These are phyloP conservation scores for Pseudocercospora vitis DNA, from an alignment of 2,329 filamentous ascomycete genomes.

Conservation along the genomic window DNA sequence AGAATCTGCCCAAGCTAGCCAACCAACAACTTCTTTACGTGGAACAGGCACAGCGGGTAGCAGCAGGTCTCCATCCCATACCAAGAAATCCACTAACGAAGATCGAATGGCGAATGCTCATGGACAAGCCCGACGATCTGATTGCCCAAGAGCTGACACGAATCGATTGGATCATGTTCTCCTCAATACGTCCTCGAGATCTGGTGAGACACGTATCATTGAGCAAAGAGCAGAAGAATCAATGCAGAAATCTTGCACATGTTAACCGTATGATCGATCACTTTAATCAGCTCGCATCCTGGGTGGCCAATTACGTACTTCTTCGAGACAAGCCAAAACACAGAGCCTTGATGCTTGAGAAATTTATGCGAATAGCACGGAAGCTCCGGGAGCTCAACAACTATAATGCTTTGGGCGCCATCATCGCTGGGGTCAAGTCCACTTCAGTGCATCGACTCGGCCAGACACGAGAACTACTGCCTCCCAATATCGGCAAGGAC, in stretches of 20 bases:
- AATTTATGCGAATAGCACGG: conserved; percentile 85
- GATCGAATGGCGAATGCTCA: conserved; percentile 83
- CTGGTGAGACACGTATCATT: conserved; percentile 88
- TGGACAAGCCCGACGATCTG: conserved; percentile 80
- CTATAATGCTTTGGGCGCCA: conserved; percentile 92
- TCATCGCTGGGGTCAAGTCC: conserved; percentile 88
- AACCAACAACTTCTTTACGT: conserved; percentile 62
- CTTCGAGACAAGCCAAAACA: conserved; percentile 96
- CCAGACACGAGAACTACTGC: conserved; percentile 75
- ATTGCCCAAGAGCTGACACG: conserved; percentile 89
- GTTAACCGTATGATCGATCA: conserved; percentile 94
- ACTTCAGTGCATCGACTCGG: conserved; percentile 79
- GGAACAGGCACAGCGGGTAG: conserved; percentile 79
- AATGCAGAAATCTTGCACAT: conserved; percentile 69
- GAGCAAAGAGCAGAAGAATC: conserved; percentile 53
- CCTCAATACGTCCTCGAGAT: conserved; percentile 87
- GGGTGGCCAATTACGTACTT: conserved; percentile 59
- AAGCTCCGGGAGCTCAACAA: conserved; percentile 91
- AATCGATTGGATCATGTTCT: conserved; percentile 98
- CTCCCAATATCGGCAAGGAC: conserved; percentile 70
- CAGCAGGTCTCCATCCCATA: conserved; percentile 68
- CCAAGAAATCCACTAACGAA: conserved; percentile 74
- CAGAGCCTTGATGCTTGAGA: conserved; percentile 84
- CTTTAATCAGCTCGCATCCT: conserved; percentile 60
- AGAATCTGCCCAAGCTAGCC: conserved; percentile 36